Evolutionary conservation across 768 basidiomycete genomes (phyloP), one percentile per base, ranked within the genome.

Genomic region (Gymnopilus junonius): DNA sequence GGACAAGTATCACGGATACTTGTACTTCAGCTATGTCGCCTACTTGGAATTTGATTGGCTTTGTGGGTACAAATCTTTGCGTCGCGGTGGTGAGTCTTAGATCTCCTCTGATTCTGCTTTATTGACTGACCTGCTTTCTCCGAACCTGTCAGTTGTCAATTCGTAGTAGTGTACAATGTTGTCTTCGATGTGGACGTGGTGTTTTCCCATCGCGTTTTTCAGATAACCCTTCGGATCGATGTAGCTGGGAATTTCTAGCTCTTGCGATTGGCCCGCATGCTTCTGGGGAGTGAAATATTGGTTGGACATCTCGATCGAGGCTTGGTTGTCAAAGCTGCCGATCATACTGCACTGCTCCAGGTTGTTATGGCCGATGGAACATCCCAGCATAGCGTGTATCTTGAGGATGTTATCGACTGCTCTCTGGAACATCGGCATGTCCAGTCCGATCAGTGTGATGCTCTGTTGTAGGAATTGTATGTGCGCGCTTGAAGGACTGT

Each of bases 11-110:
- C 23, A 67, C 62, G 4, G 66, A 69, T 14, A 65, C 45, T 37
- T 69, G 68, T 10, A 62, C 63, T 58, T 69, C 66, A n/a, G 67
- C 68, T 17, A 69, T 67, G 58, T 69, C 66, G 2, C 68, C 68
- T 7, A 62, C 59, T 10, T 63, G 59, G 21, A 67, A 65, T 20
- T 27, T 64, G 4, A 42, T 46, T 8, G 67, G 67, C 12, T 37
- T 29, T 1, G 62, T 45, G 14, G 39, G 11, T 8, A 37, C 31
- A 31, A 53, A 68, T 23, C 67, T 68, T 29, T 40, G 45, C 14
- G 23, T 25, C 12, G 7, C 45, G 37, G 37, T 40, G 39, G 39
- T 20, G 21, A 40, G n/a, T 51, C 25, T 23, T 31, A 10, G 21
- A 21, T 8, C 25, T 40, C 25, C 23, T 46, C 14, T 48, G n/a